These are phyloP conservation scores for Aspergillus caelatus DNA, from an alignment of 2,329 filamentous ascomycete genomes.

Conservation along the genomic window DNA sequence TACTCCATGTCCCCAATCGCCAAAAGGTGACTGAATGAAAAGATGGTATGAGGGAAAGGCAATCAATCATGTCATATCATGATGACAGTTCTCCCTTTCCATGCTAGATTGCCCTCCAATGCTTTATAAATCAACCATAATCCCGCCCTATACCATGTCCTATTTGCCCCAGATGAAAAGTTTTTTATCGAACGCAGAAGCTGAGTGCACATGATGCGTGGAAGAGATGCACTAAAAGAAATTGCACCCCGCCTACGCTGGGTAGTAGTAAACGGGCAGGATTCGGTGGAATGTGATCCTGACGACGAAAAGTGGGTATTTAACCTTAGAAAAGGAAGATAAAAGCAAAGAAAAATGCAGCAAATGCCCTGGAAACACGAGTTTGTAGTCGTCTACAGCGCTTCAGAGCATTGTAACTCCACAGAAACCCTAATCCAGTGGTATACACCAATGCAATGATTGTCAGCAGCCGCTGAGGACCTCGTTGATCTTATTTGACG, in stretches of 20 bases:
- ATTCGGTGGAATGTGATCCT: background rate
- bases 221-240: background rate
- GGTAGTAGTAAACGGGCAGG: background rate
- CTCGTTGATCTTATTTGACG: slow-evolving; percentile 34
- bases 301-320: background rate
- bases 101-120: slow-evolving; percentile 13
- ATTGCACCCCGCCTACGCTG: background rate
- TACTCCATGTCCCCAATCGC: slow-evolving; percentile 20
- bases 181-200: background rate
- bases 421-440: background rate
- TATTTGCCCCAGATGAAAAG: background rate
- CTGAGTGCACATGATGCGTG: background rate
- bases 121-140: slow-evolving; percentile 3
- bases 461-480: slow-evolving; percentile 35
- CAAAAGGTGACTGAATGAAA: slow-evolving; percentile 11
- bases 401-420: background rate
- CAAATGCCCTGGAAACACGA: background rate
- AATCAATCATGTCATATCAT: slow-evolving; percentile 26
- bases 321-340: background rate
- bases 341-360: background rate
- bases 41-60: slow-evolving; percentile 3
- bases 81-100: slow-evolving; percentile 17
- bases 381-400: background rate
- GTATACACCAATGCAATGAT: background rate
- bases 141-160: background rate